These are phyloP conservation scores for Phallus indusiatus DNA, from an alignment of 768 basidiomycete species.

Conservation along the genomic window DNA sequence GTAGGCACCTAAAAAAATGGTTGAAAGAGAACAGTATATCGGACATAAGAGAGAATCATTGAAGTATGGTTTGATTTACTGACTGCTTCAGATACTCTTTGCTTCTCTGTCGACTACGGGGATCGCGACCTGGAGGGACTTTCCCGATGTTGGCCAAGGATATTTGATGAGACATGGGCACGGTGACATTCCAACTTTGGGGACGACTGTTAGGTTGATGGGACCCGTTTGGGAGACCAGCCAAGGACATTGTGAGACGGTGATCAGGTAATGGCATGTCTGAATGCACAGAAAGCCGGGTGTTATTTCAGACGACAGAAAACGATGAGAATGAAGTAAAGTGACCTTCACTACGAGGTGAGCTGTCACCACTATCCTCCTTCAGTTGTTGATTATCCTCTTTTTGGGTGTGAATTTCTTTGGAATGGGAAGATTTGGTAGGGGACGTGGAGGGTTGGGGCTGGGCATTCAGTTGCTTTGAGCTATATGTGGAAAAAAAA, in stretches of 20 bases:
- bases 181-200: conserved; percentile 47
- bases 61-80: conserved; percentile 22
- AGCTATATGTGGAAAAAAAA: conserved; percentile 33
- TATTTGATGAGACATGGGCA: conserved; percentile 30
- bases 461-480: conserved; percentile 67
- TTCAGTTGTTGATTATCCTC: conserved; percentile 62
- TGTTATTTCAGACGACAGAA: conserved; percentile 8
- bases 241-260: conserved; percentile 30
- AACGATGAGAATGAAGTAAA: neutral
- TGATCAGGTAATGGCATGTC: conserved; percentile 67
- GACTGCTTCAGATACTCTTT: conserved; percentile 96
- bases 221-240: conserved; percentile 43
- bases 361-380: conserved; percentile 72
- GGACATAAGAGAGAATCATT: conserved; percentile 1
- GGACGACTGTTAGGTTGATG: conserved; percentile 40
- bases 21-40: conserved; percentile 11
- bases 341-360: conserved; percentile 76
- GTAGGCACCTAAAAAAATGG: conserved; percentile 78
- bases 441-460: conserved; percentile 50
- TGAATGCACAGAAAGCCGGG: conserved; percentile 21
- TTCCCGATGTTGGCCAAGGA: conserved; percentile 45
- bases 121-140: conserved; percentile 76
- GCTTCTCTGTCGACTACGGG: conserved; percentile 90
- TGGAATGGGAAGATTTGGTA: conserved; percentile 54
- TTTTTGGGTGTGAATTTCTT: conserved; percentile 52